A percentile compares a stretch with the other conserved stretches of the same genome.
Conservation (phyloP, 2,329 filamentous ascomycete genomes). For the Fusarium humuli region DNA sequence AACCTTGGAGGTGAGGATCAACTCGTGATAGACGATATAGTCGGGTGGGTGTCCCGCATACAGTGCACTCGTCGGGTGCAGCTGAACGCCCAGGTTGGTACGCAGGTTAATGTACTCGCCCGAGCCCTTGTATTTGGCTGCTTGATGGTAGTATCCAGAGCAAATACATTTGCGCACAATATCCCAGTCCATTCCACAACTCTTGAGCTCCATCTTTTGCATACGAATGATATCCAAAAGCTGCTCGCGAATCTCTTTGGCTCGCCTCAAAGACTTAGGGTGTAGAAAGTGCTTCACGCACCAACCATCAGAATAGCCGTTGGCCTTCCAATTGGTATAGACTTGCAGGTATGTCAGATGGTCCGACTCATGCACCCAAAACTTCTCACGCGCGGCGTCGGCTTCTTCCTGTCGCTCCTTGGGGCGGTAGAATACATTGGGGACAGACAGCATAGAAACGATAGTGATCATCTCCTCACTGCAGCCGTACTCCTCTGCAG, state of each 20-base stretch:
- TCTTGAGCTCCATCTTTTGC: slow-evolving; percentile 88
- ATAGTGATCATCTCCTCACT: slow-evolving; percentile 99
- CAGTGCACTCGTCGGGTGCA: slow-evolving; percentile 93
- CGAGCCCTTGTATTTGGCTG: slow-evolving; percentile 93
- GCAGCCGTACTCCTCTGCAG: slow-evolving; percentile 87
- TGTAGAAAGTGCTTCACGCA: slow-evolving; percentile 94
- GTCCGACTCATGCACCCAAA: slow-evolving; percentile 97
- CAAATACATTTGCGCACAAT: slow-evolving; percentile 96
- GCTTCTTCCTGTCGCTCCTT: slow-evolving; percentile 98
- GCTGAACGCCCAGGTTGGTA: slow-evolving; percentile 91
- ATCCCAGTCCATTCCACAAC: slow-evolving; percentile 97
- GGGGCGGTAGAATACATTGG: slow-evolving; percentile 95
- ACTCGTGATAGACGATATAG: slow-evolving; percentile 97
- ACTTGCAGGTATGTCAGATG: slow-evolving; percentile 96
- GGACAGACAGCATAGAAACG: slow-evolving; percentile 96
- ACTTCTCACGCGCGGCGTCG: slow-evolving; percentile 94
- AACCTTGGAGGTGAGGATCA: slow-evolving; percentile 95
- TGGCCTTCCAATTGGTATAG: slow-evolving; percentile 93
- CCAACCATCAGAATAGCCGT: slow-evolving; percentile 91
- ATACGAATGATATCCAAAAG: slow-evolving; percentile 92
- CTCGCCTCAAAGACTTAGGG: slow-evolving; percentile 89
- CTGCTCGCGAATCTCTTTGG: slow-evolving; percentile 94
- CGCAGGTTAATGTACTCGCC: slow-evolving; percentile 98
- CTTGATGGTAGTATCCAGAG: slow-evolving; percentile 97
- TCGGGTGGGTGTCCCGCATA: slow-evolving; percentile 97